Evolutionary conservation across 495 filamentous ascomycete genomes (phyloP).

Genomic region (Penicillium taxi): DNA sequence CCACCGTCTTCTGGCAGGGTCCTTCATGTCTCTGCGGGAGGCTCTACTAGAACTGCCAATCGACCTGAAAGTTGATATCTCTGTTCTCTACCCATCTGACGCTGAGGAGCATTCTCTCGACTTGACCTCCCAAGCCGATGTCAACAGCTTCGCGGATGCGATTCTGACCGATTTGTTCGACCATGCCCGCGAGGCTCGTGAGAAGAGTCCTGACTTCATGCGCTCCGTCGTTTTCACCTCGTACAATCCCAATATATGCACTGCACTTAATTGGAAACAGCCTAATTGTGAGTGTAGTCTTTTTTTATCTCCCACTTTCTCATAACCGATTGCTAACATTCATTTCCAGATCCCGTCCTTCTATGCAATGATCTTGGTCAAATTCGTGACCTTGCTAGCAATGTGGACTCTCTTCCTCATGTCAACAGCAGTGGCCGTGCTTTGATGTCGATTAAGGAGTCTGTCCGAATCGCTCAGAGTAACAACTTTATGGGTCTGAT

Average conservation of each 20-base stretch:
- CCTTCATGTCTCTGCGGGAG: slow-evolving; percentile 66
- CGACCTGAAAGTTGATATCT: slow-evolving; percentile 75
- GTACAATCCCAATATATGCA: slow-evolving; percentile 82
- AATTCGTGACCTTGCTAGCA: slow-evolving; percentile 39
- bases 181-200: slow-evolving; percentile 70
- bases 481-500: slow-evolving; percentile 99
- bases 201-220: slow-evolving; percentile 58
- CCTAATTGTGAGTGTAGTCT: slow-evolving; percentile 66
- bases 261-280: slow-evolving; percentile 96
- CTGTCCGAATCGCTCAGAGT: slow-evolving; percentile 81
- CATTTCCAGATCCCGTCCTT: slow-evolving; percentile 70
- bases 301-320: background rate
- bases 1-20: slow-evolving; percentile 61
- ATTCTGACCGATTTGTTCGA: slow-evolving; percentile 83
- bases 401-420: slow-evolving; percentile 31
- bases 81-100: slow-evolving; percentile 71
- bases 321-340: background rate
- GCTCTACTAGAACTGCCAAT: slow-evolving; percentile 65
- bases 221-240: slow-evolving; percentile 87
- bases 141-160: slow-evolving; percentile 78
- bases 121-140: slow-evolving; percentile 66
- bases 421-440: slow-evolving; percentile 58
- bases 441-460: slow-evolving; percentile 84
- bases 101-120: slow-evolving; percentile 59
- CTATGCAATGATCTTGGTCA: slow-evolving; percentile 84